Base-by-base conservation (phyloP, 768 basidiomycete species). In the Lactifluus echinatus region DNA sequence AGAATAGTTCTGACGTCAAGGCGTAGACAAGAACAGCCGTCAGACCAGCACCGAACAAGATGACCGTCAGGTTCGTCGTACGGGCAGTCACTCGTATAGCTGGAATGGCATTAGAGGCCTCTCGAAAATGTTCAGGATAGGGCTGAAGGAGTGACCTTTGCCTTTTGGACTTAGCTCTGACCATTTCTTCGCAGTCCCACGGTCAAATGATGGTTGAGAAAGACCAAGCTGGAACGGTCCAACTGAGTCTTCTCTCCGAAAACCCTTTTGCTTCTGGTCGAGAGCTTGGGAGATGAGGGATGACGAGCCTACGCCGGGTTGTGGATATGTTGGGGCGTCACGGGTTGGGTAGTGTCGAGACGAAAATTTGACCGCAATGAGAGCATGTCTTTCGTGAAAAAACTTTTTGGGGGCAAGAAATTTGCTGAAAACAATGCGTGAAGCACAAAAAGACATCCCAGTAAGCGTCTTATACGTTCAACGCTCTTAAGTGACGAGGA, bases 221-320 rank as follows among this genome's bases (percentile, higher is more conserved):
- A 88, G 72, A 2, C 88, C 87, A 1, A 91, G 75, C 58, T 82
- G 82, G 63, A 92, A 92, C 23, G 90, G 89, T 2, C 90, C 90
- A 49, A 84, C 83, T 28, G 77, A 75, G 59, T 86, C 86, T 57
- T 80, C 76, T 62, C 75, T 65, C 19, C 68, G 62, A 23, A 70
- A 52, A 0, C 65, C 57, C 31, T 73, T 70, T 55, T 77, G 79
- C 65, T 74, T 81, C 59, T 80, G 79, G 68, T 87, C 81, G 52
- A 88, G 75, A 10, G 85, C 76, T 60, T 83, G 80, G 26, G 82
- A 80, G 50, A 91, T 79, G 14, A 81, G 66, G 31, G 80, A 75
- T 24, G 83, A 76, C 42, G 75, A 67, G 34, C 68, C 70, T 62
- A 72, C 34, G 21, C 46, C 28, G 8, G 52, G 43, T 42, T 31